These are phyloP conservation scores for Trichophyton schoenleinii DNA, from an alignment of 2,329 filamentous ascomycete species.

Conservation along the genomic window DNA sequence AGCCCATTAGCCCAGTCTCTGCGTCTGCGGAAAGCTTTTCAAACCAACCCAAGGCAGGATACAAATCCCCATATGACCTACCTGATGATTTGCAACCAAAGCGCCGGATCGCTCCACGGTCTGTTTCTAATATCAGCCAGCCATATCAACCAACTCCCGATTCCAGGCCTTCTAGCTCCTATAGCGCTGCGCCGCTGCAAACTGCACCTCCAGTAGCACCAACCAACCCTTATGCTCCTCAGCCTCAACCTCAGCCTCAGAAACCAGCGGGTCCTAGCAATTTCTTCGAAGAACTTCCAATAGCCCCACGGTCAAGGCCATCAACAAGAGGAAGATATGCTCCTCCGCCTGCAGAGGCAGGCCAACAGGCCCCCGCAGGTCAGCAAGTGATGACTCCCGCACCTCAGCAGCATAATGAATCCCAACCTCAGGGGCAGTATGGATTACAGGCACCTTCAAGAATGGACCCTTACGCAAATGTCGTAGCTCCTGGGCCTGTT, in stretches of 20 bases:
- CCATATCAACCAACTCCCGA: conserved; percentile 50
- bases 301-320: conserved; percentile 49
- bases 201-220: conserved; percentile 13
- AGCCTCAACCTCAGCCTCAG: conserved; percentile 6
- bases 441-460: conserved; percentile 23
- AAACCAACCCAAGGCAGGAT: conserved; percentile 81
- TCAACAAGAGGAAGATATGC: conserved; percentile 34
- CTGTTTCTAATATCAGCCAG: conserved; percentile 34
- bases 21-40: conserved; percentile 43
- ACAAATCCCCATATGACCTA: conserved; percentile 87
- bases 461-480: conserved; percentile 19
- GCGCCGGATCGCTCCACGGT: conserved; percentile 30
- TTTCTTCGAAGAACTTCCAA: conserved; percentile 69
- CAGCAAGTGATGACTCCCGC: conserved; percentile 17
- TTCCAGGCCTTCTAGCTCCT: conserved; percentile 15
- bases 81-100: conserved; percentile 66
- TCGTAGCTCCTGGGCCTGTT: conserved; percentile 13
- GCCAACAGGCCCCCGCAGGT: conserved; percentile 21
- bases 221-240: conserved; percentile 10
- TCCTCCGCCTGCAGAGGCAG: conserved; percentile 22
- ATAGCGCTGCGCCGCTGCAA: conserved; percentile 3
- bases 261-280: conserved; percentile 26
- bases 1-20: neutral
- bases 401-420: conserved; percentile 8
- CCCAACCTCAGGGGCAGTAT: conserved; percentile 4